These are phyloP conservation scores for Cystobasidium onofrii DNA, from an alignment of 768 basidiomycete genomes.

Conservation along the genomic window DNA sequence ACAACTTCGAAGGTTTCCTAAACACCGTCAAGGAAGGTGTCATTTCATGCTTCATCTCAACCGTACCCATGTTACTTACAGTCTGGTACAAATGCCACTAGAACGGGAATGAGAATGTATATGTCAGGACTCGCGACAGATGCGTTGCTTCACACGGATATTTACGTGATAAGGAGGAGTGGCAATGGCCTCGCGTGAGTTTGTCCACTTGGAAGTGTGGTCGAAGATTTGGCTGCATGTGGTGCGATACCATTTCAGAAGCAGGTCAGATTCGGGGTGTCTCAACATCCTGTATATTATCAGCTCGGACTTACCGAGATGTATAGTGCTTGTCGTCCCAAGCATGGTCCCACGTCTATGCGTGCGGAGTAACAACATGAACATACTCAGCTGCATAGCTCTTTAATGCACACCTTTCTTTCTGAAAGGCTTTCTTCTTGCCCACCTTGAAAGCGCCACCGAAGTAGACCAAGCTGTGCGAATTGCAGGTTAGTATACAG, in stretches of 20 bases:
- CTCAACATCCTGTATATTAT: no score
- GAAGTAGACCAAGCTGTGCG: slow-evolving; percentile 9
- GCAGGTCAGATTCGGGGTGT: background rate
- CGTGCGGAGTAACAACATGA: no score
- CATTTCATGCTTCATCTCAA: no score
- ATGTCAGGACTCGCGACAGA: background rate
- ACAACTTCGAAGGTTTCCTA: slow-evolving; percentile 29
- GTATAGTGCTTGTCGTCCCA: slow-evolving; percentile 29
- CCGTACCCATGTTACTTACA: no score
- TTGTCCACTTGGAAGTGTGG: slow-evolving; percentile 17
- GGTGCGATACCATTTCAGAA: no score
- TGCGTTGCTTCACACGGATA: background rate
- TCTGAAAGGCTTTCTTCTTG: background rate
- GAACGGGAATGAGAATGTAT: background rate
- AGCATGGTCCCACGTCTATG: slow-evolving; percentile 22
- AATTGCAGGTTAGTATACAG: background rate
- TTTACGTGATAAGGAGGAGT: slow-evolving; percentile 24
- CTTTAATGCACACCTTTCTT: background rate
- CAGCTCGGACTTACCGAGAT: background rate
- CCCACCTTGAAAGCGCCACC: slow-evolving; percentile 30
- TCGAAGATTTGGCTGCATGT: slow-evolving; percentile 28
- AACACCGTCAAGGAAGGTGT: background rate
- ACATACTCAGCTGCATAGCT: no score
- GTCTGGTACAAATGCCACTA: slow-evolving; percentile 29
- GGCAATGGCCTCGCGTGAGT: slow-evolving; percentile 19